phyloP scores from a whole-genome alignment of 495 filamentous ascomycete genomes.

The Penicillium herquei region DNA sequence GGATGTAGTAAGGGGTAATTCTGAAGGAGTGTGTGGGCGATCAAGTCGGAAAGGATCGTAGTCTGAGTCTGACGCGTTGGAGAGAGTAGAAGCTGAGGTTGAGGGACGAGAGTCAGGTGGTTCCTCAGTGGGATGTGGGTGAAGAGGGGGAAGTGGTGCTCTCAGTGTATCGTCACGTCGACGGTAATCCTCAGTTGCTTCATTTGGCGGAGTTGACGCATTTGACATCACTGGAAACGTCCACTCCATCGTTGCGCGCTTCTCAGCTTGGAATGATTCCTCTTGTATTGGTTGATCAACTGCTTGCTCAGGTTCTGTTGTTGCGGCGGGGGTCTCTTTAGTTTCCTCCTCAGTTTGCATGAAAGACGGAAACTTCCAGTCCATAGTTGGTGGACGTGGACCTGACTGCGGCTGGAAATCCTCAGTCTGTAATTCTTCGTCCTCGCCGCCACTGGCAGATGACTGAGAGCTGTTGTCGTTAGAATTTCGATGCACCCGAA shows the following conservation, averaged over 20 bases:
- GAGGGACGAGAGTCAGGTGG: conserved; percentile 37
- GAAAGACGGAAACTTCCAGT: conserved; percentile 49
- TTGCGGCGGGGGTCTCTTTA: conserved; percentile 3
- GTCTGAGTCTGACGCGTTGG: conserved; percentile 38
- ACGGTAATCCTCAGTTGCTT: not conserved
- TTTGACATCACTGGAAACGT: conserved; percentile 46
- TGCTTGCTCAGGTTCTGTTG: conserved; percentile 4
- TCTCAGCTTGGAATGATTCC: conserved; percentile 26
- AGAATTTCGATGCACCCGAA: conserved; percentile 35
- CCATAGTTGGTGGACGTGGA: conserved; percentile 49
- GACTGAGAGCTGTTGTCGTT: conserved; percentile 36
- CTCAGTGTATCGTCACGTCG: conserved; percentile 36
- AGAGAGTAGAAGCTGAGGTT: conserved; percentile 38
- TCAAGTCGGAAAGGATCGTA: conserved; percentile 50
- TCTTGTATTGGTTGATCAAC: conserved; percentile 18
- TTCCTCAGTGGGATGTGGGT: conserved; percentile 20
- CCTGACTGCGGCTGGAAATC: conserved; percentile 33
- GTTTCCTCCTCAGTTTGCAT: conserved; percentile 25
- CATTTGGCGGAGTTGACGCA: too few species aligned
- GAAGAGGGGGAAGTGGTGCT: conserved; percentile 24
- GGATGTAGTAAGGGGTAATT: not conserved
- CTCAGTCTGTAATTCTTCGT: conserved; percentile 24
- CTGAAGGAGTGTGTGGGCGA: conserved; percentile 32
- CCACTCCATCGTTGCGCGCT: conserved; percentile 44
- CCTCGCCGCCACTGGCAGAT: conserved; percentile 28